These are phyloP conservation scores for Hypoxylon sp. DNA, from an alignment of 2,329 filamentous ascomycete genomes.

Conservation along the genomic window DNA sequence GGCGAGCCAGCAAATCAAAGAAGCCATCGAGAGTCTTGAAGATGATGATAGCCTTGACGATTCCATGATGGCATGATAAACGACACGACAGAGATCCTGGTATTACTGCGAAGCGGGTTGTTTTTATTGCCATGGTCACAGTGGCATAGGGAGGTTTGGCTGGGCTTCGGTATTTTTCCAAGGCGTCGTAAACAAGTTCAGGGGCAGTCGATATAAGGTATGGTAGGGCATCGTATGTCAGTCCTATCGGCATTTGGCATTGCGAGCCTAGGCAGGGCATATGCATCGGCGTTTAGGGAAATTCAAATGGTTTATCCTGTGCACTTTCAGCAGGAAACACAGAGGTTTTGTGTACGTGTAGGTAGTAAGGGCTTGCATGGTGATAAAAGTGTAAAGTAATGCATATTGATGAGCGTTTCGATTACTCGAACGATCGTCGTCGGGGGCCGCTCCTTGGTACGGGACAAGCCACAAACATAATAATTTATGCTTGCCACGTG, in stretches of 20 bases:
- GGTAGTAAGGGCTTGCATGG: conserved; percentile 47
- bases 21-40: conserved; percentile 93
- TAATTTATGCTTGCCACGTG: conserved; percentile 4
- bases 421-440: conserved; percentile 21
- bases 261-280: conserved; percentile 48
- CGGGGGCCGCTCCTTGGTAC: conserved; percentile 25
- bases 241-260: conserved; percentile 43
- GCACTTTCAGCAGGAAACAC: conserved; percentile 41
- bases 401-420: conserved; percentile 27
- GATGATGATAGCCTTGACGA: conserved; percentile 81
- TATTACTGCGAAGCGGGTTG: conserved; percentile 27
- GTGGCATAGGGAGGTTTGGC: conserved; percentile 27
- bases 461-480: conserved; percentile 17
- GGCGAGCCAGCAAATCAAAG: conserved; percentile 95
- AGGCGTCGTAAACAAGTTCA: conserved; percentile 28
- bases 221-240: conserved; percentile 26
- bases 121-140: conserved; percentile 35
- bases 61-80: conserved; percentile 71
- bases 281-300: conserved; percentile 51
- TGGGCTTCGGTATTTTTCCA: conserved; percentile 26
- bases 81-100: conserved; percentile 40
- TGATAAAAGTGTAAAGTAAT: conserved; percentile 51
- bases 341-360: conserved; percentile 53
- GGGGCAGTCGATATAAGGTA: conserved; percentile 26
- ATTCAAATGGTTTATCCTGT: conserved; percentile 40